Base-by-base conservation (phyloP, 2,329 filamentous ascomycete genomes). In the Albophoma yamanashiensis region DNA sequence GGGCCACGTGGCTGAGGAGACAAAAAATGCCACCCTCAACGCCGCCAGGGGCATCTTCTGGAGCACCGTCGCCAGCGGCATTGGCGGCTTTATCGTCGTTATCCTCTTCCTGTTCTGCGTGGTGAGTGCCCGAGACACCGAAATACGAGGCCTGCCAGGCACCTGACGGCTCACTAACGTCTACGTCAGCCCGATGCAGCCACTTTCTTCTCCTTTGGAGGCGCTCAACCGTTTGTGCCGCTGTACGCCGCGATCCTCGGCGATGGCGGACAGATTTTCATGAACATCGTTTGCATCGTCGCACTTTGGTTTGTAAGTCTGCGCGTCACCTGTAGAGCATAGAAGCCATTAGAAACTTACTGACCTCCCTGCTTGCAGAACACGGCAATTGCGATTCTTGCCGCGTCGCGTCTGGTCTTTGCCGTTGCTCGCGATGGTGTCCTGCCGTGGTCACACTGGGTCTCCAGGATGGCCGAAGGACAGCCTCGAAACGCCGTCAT, bases 371-470 rank as follows among this genome's bases (percentile, higher is more conserved):
- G 1, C 12, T 14, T 17, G 12, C 11, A 76, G 79, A 85, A 85
- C 68, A 84, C 82, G 1, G 82, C 82, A 0, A 82, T 85, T 60
- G 81, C 82, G 25, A 79, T 84, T 53, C 76, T 84, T 15, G 83
- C 82, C 9, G 80, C 81, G 17, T 85, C 82, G 4, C 78, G 83
- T n/a, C 75, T 85, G 2, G 82, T 86, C 64, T 86, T 84, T 67
- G 83, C 83, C 50, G 82, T 86, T 4, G 83, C 83, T 36, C 78
- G 83, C 55, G 83, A 86, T 65, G 82, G 82, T 42, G 81, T 86
- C 25, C 73, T 86, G 3, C 83, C 83, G 0, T 84, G 79, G 69
- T 84, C 82, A 1, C 66, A 75, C 40, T 84, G 82, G 80, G 83
- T 85, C 52, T 79, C 82, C 4, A 69, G 74, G 22, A 82, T 86